Evolutionary conservation across 495 filamentous ascomycete genomes (phyloP), one percentile per base, ranked within the genome.

Genomic region (Rhypophila decipiens): DNA sequence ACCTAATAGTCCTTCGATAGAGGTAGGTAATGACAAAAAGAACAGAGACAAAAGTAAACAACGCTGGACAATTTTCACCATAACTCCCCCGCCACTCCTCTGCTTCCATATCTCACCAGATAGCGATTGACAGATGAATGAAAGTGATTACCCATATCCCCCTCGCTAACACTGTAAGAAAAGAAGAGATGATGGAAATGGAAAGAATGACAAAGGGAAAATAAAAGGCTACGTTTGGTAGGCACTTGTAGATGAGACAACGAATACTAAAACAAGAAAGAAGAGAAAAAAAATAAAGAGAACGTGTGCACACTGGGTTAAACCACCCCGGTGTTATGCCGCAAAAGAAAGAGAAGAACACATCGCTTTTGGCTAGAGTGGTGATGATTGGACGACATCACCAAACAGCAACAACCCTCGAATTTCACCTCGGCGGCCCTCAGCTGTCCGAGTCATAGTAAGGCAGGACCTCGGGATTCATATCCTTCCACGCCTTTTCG

Each of bases 391-490:
- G n/a, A n/a, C n/a, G n/a, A n/a, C n/a, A n/a, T n/a, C n/a, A n/a
- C n/a, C n/a, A n/a, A n/a, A n/a, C n/a, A n/a, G n/a, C n/a, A n/a
- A n/a, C n/a, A n/a, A n/a, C n/a, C n/a, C n/a, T n/a, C n/a, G n/a
- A n/a, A n/a, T n/a, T n/a, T n/a, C n/a, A n/a, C n/a, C n/a, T n/a
- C n/a, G n/a, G n/a, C n/a, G n/a, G n/a, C n/a, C 17, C 4, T 3
- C 33, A 22, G 4, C 24, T 48, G 52, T 57, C 47, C 33, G 46
- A 50, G 34, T 57, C 53, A 13, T 45, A 45, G 19, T 45, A 33
- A 3, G 60, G 55, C 15, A 63, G 37, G 1, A 55, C 51, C 5
- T 54, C 51, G 2, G 60, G 42, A 7, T 53, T 17, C 24, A 55
- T 42, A 1, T 38, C 41, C 2, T 47, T 22, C 60, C 60, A 63